Conservation (phyloP, 305 asterid genomes). For the Solanum hybrid region DNA sequence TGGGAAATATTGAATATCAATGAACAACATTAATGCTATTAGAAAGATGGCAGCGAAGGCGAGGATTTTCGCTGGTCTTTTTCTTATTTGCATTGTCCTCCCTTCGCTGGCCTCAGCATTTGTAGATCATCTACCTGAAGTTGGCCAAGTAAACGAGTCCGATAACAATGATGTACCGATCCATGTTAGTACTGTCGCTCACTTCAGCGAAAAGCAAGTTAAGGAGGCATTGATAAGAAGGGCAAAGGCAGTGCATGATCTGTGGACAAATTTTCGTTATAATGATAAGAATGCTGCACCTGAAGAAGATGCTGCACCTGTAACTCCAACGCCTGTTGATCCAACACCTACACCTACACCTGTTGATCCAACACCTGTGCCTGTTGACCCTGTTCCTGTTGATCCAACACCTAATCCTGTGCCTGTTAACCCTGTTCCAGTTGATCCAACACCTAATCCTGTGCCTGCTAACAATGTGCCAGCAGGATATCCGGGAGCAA, state of each 20-base stretch:
- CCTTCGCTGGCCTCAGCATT: constrained; percentile 28
- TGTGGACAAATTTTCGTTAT: neutral
- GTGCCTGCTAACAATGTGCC: neutral
- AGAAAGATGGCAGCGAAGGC: constrained; percentile 29
- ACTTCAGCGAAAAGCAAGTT: neutral
- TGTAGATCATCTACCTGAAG: neutral
- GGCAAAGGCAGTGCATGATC: neutral
- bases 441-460: neutral
- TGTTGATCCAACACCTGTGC: neutral
- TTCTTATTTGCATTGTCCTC: constrained; percentile 28
- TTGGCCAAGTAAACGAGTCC: neutral
- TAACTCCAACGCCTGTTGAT: neutral
- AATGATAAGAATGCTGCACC: neutral
- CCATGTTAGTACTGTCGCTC: neutral
- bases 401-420: neutral
- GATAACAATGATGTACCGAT: neutral
- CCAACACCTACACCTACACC: neutral
- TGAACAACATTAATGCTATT: neutral
- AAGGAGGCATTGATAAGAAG: neutral
- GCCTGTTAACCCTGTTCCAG: neutral
- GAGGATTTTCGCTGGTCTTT: constrained; percentile 14
- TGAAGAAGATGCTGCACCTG: neutral
- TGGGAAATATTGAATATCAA: constrained; percentile 2
- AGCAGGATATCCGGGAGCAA: neutral
- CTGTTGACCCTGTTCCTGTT: neutral